A percentile compares a stretch with the other conserved stretches of the same genome.
phyloP scores from a whole-genome alignment of 345 rosid species.

The Trapa incisa region DNA sequence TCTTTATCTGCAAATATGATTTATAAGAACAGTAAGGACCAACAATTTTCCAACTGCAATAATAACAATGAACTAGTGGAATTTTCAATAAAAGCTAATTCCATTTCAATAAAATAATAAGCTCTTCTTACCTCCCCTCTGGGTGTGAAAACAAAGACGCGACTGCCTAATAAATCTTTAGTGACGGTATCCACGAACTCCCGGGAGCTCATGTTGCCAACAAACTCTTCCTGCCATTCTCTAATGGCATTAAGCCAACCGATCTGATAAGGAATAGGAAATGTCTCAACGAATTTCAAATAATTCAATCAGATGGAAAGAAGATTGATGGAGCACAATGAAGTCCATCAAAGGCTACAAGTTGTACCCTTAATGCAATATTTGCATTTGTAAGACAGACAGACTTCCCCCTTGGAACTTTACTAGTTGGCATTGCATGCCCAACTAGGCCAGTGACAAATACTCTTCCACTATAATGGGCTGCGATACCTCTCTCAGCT shows the following conservation, averaged over 20 bases:
- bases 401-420: conserved; percentile 64
- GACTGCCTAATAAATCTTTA: conserved; percentile 83
- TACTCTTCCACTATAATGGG: conserved; percentile 88
- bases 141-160: conserved; percentile 86
- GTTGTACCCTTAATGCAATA: conserved; percentile 76
- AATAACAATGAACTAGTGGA: neutral
- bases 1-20: conserved; percentile 55
- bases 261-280: conserved; percentile 33
- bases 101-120: neutral
- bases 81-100: conserved; percentile 5
- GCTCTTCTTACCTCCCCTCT: conserved; percentile 55
- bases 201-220: conserved; percentile 98
- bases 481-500: conserved; percentile 95
- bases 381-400: conserved; percentile 84
- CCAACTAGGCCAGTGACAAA: conserved; percentile 66
- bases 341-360: neutral
- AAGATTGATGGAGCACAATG: neutral
- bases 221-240: conserved; percentile 99
- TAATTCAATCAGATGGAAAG: neutral
- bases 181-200: conserved; percentile 95
- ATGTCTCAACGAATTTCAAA: conserved; percentile 9
- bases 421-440: conserved; percentile 46
- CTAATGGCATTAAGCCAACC: conserved; percentile 98
- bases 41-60: conserved; percentile 8
- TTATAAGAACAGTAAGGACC: neutral